A percentile compares a stretch with the other conserved stretches of the same genome.
These are phyloP conservation scores for Sicyos baderoa DNA, from an alignment of 306 rosid species.

Conservation along the genomic window DNA sequence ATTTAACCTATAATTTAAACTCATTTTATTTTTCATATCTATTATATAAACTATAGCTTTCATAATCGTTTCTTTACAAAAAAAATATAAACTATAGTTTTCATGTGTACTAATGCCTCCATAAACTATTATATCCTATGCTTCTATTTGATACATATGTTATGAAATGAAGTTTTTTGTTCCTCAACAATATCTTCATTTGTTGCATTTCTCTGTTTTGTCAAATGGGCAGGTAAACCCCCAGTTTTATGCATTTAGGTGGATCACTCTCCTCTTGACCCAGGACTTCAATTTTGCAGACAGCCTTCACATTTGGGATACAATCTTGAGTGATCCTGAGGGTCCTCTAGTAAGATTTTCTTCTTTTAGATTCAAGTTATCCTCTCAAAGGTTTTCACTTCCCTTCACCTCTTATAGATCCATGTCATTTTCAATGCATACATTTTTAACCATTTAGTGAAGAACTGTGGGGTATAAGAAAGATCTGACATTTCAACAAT, in stretches of 20 bases:
- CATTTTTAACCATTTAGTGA: background rate
- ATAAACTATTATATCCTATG: too few species aligned
- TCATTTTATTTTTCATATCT: background rate
- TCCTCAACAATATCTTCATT: background rate
- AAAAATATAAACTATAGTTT: background rate
- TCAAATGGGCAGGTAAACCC: constrained; percentile 76
- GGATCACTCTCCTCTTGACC: constrained; percentile 96
- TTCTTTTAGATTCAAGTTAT: constrained; percentile 13
- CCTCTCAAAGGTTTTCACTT: background rate
- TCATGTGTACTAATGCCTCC: background rate
- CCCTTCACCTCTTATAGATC: background rate
- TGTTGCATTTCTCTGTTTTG: constrained; percentile 6
- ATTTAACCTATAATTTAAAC: background rate
- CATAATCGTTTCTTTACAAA: background rate
- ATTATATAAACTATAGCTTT: background rate
- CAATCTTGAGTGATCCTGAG: constrained; percentile 84
- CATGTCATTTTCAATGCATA: background rate
- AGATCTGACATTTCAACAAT: background rate
- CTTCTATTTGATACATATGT: background rate
- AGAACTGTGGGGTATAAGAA: background rate
- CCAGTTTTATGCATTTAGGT: constrained; percentile 97
- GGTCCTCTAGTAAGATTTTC: constrained; percentile 67
- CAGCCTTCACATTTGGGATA: constrained; percentile 93
- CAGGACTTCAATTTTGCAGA: constrained; percentile 97
- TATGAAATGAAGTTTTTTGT: background rate